Evolutionary conservation across 805 yeast genomes (phyloP).

Genomic region (Brettanomyces naardenensis): DNA sequence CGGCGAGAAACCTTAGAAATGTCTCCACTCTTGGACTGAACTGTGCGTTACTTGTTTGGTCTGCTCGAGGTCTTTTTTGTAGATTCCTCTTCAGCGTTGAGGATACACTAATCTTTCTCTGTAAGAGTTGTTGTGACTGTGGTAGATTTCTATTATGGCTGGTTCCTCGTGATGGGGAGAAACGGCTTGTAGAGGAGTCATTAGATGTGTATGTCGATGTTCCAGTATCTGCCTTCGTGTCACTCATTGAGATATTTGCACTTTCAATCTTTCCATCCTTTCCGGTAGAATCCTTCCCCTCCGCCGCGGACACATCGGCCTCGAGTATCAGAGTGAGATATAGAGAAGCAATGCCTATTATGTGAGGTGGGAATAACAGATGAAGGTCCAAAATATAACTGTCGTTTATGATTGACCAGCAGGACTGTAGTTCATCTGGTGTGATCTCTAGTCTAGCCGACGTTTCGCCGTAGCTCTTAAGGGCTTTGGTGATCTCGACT

Average conservation of each 20-base stretch:
- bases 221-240: not conserved
- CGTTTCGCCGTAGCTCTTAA: constrained; percentile 26
- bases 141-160: not conserved
- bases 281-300: not conserved
- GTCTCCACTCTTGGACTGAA: constrained; percentile 38
- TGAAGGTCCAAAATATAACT: constrained; percentile 83
- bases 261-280: not conserved
- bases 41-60: not conserved
- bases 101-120: not conserved
- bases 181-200: not conserved
- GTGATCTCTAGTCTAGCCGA: constrained; percentile 26
- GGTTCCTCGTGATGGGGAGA: not conserved
- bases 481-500: constrained; percentile 39
- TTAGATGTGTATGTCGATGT: not conserved
- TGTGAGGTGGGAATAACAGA: constrained; percentile 80
- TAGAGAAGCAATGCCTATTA: constrained; percentile 74
- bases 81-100: not conserved
- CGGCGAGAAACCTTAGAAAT: constrained; percentile 61
- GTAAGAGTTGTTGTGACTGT: not conserved
- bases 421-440: constrained; percentile 68
- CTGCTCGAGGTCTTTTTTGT: not conserved
- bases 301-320: not conserved
- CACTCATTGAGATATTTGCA: not conserved
- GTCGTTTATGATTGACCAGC: constrained; percentile 89
- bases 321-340: constrained; percentile 63